Percentiles rank a stretch among this genome's conserved stretches.
phyloP scores from a whole-genome alignment of 2,329 filamentous ascomycete species.

The Fusarium veterinarium region DNA sequence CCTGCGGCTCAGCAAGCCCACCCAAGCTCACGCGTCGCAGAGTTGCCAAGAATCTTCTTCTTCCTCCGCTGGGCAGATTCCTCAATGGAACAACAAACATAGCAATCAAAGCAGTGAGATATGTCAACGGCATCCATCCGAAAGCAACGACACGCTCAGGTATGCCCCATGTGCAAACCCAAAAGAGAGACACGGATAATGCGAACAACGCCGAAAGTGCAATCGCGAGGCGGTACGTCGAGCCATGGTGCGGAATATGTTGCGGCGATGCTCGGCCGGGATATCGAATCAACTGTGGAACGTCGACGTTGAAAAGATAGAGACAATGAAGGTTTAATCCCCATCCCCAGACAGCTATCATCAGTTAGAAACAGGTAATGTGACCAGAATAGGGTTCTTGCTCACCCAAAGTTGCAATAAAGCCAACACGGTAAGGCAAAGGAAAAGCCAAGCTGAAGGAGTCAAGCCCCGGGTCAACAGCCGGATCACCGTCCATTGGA shows the following conservation, averaged over 20 bases:
- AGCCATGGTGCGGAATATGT: slow-evolving; percentile 80
- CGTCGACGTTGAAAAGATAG: slow-evolving; percentile 82
- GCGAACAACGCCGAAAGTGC: slow-evolving; percentile 78
- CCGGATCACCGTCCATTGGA: slow-evolving; percentile 78
- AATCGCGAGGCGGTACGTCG: slow-evolving; percentile 86
- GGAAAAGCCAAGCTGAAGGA: slow-evolving; percentile 88
- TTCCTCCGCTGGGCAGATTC: slow-evolving; percentile 74
- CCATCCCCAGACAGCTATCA: slow-evolving; percentile 91
- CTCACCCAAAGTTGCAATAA: slow-evolving; percentile 86
- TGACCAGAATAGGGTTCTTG: slow-evolving; percentile 2
- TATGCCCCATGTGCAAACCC: slow-evolving; percentile 79
- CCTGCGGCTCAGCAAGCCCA: slow-evolving; percentile 84
- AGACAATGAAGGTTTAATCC: slow-evolving; percentile 91
- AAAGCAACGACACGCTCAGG: slow-evolving; percentile 77
- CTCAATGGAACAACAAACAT: slow-evolving; percentile 80
- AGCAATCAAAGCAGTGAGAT: slow-evolving; percentile 77
- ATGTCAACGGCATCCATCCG: slow-evolving; percentile 87
- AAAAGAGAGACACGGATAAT: slow-evolving; percentile 83
- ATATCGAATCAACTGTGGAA: slow-evolving; percentile 87
- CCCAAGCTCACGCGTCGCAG: slow-evolving; percentile 84
- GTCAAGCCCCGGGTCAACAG: slow-evolving; percentile 79
- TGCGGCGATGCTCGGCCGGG: slow-evolving; percentile 77
- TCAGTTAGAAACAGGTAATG: slow-evolving; percentile 16
- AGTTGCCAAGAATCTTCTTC: slow-evolving; percentile 79
- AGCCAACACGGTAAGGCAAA: slow-evolving; percentile 87